These are phyloP conservation scores for Colletotrichum sp. DNA, from an alignment of 2,329 filamentous ascomycete genomes.

Conservation along the genomic window DNA sequence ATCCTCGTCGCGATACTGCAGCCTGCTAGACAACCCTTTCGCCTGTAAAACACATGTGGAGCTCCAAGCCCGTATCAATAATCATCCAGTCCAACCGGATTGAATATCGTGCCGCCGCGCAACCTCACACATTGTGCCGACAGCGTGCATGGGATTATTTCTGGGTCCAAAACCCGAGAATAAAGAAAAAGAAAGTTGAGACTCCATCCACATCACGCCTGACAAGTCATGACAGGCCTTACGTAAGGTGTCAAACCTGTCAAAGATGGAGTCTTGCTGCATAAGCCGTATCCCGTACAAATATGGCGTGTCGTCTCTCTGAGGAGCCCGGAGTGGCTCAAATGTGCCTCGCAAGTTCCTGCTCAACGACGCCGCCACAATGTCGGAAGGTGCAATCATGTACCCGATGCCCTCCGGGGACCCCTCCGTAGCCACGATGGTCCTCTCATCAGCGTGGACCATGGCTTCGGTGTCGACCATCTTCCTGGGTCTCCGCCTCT, in stretches of 20 bases:
- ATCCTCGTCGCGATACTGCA: neutral
- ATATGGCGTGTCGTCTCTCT: neutral
- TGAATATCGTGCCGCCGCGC: neutral
- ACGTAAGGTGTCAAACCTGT: neutral
- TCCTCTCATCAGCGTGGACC: neutral
- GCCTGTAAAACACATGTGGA: neutral
- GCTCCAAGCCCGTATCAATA: neutral
- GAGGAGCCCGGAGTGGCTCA: fast-evolving
- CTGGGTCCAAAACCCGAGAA: neutral
- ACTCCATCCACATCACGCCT: neutral
- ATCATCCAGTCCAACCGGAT: neutral
- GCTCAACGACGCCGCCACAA: neutral
- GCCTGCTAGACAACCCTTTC: neutral
- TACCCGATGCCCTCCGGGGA: neutral
- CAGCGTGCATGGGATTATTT: neutral
- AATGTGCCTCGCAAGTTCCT: neutral
- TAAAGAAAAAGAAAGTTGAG: neutral
- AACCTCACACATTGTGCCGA: neutral
- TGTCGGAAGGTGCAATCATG: neutral
- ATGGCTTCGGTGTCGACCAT: slow-evolving; percentile 14
- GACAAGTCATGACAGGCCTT: neutral
- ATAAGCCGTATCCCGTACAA: neutral
- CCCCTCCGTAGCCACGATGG: neutral
- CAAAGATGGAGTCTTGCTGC: neutral
- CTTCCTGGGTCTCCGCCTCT: slow-evolving; percentile 34